Percentiles rank a stretch among this genome's conserved stretches.
Conservation (phyloP, 257 asterid species). For the Ocimum tenuiflorum region DNA sequence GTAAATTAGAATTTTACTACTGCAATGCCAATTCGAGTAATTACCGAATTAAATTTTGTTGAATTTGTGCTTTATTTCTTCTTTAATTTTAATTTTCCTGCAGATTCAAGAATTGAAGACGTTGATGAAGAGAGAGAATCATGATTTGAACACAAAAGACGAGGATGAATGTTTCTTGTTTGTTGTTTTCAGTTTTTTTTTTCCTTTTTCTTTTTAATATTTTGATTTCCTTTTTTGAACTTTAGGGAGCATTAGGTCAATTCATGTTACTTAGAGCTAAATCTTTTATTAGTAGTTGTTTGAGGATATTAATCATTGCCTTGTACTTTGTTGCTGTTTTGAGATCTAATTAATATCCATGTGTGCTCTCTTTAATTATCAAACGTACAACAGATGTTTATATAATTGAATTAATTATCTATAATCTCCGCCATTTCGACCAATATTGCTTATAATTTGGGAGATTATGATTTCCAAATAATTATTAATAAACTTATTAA, state of each 20-base stretch:
- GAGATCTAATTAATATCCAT: constrained; percentile 30
- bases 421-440: too few species aligned
- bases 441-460: too few species aligned
- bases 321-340: constrained; percentile 36
- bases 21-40: too few species aligned
- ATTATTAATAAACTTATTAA: too few species aligned
- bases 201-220: constrained; percentile 9
- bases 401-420: too few species aligned
- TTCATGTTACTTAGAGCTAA: constrained; percentile 25
- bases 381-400: too few species aligned
- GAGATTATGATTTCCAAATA: too few species aligned
- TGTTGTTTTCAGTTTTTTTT: constrained; percentile 22
- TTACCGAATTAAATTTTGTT: not conserved
- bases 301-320: constrained; percentile 21
- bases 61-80: not conserved
- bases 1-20: too few species aligned
- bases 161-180: constrained; percentile 26
- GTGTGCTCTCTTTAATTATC: constrained; percentile 17
- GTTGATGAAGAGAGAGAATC: constrained; percentile 44
- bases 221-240: constrained; percentile 21
- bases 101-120: constrained; percentile 33
- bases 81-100: constrained; percentile 1
- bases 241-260: constrained; percentile 32
- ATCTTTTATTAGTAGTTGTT: constrained; percentile 24
- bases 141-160: constrained; percentile 26